A percentile compares a stretch with the other conserved stretches of the same genome.
These are phyloP conservation scores for Spirogloea muscicola DNA, from an alignment of 139 green algal genomes.

Conservation along the genomic window DNA sequence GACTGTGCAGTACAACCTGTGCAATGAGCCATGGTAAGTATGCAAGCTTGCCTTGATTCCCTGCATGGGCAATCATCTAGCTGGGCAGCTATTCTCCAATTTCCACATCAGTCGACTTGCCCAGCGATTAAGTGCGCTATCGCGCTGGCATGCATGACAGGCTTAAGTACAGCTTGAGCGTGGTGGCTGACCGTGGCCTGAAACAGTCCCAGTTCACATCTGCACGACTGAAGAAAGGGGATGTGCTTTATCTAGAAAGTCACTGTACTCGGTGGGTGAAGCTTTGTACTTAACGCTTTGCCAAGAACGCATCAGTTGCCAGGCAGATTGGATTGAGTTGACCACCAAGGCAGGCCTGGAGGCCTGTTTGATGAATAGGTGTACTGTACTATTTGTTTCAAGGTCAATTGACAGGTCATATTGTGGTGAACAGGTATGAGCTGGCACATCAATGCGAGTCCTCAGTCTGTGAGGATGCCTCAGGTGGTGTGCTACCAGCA, in stretches of 20 bases:
- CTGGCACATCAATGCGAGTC: too few species aligned
- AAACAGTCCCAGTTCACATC: slow-evolving; percentile 81
- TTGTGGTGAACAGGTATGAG: too few species aligned
- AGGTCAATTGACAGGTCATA: background rate
- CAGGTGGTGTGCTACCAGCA: too few species aligned
- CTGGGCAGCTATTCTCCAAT: background rate
- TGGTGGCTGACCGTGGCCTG: slow-evolving; percentile 83
- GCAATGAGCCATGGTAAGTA: slow-evolving; percentile 54
- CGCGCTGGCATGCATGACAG: slow-evolving; percentile 29
- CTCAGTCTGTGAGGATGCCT: too few species aligned
- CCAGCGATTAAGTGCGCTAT: background rate
- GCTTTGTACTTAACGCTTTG: background rate
- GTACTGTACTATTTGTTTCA: background rate
- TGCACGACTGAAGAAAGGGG: slow-evolving; percentile 65
- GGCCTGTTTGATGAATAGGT: background rate
- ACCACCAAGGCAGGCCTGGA: background rate
- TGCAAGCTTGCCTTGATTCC: background rate
- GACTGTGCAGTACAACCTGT: slow-evolving; percentile 92
- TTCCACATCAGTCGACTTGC: background rate
- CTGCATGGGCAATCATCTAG: background rate
- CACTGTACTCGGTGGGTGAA: slow-evolving; percentile 59
- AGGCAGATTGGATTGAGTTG: background rate
- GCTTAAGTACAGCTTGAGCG: slow-evolving; percentile 86
- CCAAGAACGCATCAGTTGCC: background rate
- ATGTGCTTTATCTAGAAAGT: slow-evolving; percentile 82